Conservation (phyloP, 2,329 filamentous ascomycete genomes). For the Cladosporium cucumerinum region DNA sequence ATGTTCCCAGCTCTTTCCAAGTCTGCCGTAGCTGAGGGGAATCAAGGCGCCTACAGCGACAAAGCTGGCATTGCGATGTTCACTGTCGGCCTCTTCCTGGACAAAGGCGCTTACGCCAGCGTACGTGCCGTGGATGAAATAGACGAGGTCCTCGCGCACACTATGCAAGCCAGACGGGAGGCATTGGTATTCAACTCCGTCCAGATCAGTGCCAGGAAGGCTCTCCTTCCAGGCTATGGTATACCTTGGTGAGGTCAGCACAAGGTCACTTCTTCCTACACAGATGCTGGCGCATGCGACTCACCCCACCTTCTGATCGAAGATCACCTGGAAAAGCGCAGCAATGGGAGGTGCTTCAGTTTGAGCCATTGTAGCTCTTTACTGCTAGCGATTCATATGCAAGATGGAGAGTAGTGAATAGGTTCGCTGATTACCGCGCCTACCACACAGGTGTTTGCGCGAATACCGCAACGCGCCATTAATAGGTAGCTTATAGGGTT, state of each 20-base stretch:
- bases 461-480: not conserved
- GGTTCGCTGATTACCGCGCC: not conserved
- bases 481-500: constrained; percentile 1
- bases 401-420: not conserved
- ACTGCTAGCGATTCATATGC: not conserved
- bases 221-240: constrained; percentile 86
- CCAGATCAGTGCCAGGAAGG: constrained; percentile 62
- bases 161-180: constrained; percentile 90
- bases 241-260: constrained; percentile 48
- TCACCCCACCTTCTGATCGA: constrained; percentile 39
- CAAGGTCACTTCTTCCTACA: not conserved
- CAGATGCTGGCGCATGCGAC: constrained; percentile 17
- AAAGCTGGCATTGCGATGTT: constrained; percentile 84
- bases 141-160: constrained; percentile 80
- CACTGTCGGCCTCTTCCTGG: constrained; percentile 74
- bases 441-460: not conserved
- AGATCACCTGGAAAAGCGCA: constrained; percentile 36
- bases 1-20: constrained; percentile 88
- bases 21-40: constrained; percentile 75
- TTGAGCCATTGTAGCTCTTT: constrained; percentile 3
- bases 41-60: constrained; percentile 87
- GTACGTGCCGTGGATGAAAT: constrained; percentile 78
- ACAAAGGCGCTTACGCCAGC: constrained; percentile 90
- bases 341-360: constrained; percentile 29
- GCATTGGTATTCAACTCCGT: constrained; percentile 91